Base-by-base conservation (phyloP, 805 yeast species). In the Metschnikowia gelsemii region DNA sequence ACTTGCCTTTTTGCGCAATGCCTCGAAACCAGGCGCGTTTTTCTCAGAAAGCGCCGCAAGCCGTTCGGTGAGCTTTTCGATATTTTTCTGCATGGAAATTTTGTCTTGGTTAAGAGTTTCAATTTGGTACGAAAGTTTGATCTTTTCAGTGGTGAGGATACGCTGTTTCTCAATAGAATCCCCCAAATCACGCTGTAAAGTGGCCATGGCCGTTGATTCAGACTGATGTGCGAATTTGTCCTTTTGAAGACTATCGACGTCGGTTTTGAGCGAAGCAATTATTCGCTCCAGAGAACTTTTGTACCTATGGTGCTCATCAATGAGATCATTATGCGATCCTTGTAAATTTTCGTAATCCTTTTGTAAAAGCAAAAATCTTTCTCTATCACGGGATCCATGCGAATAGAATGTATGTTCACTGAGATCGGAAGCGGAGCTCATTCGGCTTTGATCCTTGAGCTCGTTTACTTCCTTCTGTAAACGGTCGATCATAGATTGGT, bases 131-230 rank as follows among this genome's bases (percentile, higher is more conserved):
- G 70, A 59, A n/a, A 72, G 49, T 45, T 70, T 61, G 16, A 66
- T 61, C 46, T 72, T 71, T 47, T 75, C 78, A 7, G 77, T 69
- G 14, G 66, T 67, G 27, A 70, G 51, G 1, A 63, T 48, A 27
- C 78, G 53, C 43, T 73, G 76, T 47, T 69, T 72, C 11, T 72
- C 72, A 2, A 69, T 65, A 0, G 77, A 70, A 3, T 50, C 40
- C 21, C 66, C 66, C 32, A 73, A 52, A 20, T 70, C 75, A 13
- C 59, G 62, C 13, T 61, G 64, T 2, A 72, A 54, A 38, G 62
- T 63, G 5, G 68, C 70, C 32, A 42, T 37, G n/a, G 38, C 42
- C 3, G 50, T 35, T 18, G 40, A 38, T 14, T 46, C 42, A 2
- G 52, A 35, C 11, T 48, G 43, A 7, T 48, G 24, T 7, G 27